A percentile compares a stretch with the other conserved stretches of the same genome.
Conservation (phyloP, 805 yeast species). For the Teunomyces tritomae region DNA sequence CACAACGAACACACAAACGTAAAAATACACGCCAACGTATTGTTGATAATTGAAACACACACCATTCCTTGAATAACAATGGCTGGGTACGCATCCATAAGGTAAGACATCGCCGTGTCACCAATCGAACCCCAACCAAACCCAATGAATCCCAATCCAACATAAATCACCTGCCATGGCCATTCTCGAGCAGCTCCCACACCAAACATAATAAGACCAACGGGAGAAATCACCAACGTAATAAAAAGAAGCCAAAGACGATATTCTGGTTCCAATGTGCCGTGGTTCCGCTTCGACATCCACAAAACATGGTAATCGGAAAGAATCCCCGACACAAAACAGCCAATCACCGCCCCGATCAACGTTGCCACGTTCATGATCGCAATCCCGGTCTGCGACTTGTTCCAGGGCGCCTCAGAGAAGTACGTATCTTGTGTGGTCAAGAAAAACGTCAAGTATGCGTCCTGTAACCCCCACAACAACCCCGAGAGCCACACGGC, state of each 20-base stretch:
- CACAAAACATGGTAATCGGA: constrained; percentile 35
- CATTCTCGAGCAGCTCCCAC: constrained; percentile 36
- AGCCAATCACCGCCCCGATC: constrained; percentile 40
- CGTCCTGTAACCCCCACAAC: constrained; percentile 41
- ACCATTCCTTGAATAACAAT: constrained; percentile 41
- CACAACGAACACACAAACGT: constrained; percentile 40
- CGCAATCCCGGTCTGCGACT: constrained; percentile 34
- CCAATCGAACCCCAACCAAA: constrained; percentile 40
- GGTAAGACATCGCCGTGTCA: constrained; percentile 36
- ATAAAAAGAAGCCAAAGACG: constrained; percentile 34
- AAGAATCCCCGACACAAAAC: constrained; percentile 34
- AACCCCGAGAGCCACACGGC: constrained; percentile 37
- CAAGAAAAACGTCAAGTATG: constrained; percentile 37
- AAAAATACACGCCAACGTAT: constrained; percentile 36
- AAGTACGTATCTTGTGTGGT: constrained; percentile 39
- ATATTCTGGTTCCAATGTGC: constrained; percentile 37
- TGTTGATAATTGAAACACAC: constrained; percentile 38
- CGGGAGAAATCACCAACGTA: constrained; percentile 34
- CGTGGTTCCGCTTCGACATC: constrained; percentile 36
- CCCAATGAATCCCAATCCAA: constrained; percentile 38
- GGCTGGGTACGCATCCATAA: constrained; percentile 41
- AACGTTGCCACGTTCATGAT: constrained; percentile 40
- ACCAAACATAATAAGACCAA: constrained; percentile 36
- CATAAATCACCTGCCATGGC: constrained; percentile 38
- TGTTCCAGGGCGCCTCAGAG: constrained; percentile 34